These are phyloP conservation scores for Aspergillus latus DNA, from an alignment of 2,329 filamentous ascomycete genomes.

Conservation along the genomic window DNA sequence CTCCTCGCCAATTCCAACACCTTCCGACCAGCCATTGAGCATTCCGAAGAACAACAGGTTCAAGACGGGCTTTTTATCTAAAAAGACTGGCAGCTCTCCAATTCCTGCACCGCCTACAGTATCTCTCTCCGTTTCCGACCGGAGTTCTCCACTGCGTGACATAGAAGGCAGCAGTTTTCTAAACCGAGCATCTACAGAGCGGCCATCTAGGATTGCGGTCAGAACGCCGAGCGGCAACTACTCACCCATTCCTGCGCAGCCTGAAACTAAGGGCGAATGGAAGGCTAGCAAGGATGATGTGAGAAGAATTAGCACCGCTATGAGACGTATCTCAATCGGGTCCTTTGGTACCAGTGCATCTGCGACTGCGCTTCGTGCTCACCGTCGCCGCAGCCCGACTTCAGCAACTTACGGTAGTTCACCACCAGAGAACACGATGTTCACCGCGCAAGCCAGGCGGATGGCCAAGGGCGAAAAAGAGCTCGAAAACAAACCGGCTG, in stretches of 20 bases:
- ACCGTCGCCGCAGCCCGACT: constrained; percentile 59
- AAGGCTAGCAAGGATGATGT: constrained; percentile 52
- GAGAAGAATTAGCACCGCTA: constrained; percentile 55
- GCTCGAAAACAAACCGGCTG: constrained; percentile 54
- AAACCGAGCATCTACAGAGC: constrained; percentile 49
- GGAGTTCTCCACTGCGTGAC: constrained; percentile 54
- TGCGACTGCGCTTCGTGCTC: constrained; percentile 42
- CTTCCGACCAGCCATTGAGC: constrained; percentile 60
- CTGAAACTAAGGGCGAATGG: constrained; percentile 53
- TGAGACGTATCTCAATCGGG: constrained; percentile 54
- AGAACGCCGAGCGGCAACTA: constrained; percentile 42
- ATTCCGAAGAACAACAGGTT: constrained; percentile 72
- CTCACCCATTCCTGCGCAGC: constrained; percentile 34
- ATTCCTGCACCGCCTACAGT: constrained; percentile 58
- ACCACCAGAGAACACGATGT: constrained; percentile 59
- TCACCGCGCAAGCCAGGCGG: constrained; percentile 65
- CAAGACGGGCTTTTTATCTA: constrained; percentile 81
- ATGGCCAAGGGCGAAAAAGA: constrained; percentile 65
- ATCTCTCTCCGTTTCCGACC: constrained; percentile 61
- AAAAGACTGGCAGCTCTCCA: constrained; percentile 66
- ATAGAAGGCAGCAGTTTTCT: constrained; percentile 52
- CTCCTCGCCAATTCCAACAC: constrained; percentile 59
- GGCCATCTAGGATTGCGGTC: constrained; percentile 39
- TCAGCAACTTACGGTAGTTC: constrained; percentile 51
- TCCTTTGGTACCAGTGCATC: constrained; percentile 42